phyloP scores from a whole-genome alignment of 805 yeast species.

The Zygosaccharomyces rouxii region DNA sequence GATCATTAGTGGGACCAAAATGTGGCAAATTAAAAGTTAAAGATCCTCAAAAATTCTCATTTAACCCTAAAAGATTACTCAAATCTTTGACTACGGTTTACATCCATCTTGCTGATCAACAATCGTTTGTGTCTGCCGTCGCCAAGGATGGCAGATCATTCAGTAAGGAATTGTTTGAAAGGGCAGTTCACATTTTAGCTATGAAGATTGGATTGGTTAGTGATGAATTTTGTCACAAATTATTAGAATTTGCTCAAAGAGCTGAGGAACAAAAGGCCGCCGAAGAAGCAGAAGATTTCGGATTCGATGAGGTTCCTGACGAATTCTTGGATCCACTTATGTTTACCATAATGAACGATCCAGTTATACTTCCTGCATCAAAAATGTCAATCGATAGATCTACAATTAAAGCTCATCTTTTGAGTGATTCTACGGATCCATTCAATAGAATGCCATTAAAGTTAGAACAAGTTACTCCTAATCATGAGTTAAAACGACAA shows the following conservation, averaged over 20 bases:
- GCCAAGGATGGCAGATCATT: conserved; percentile 93
- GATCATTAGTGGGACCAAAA: conserved; percentile 92
- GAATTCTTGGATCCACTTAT: conserved; percentile 95
- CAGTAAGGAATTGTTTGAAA: conserved; percentile 55
- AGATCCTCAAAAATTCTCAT: conserved; percentile 75
- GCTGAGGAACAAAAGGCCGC: conserved; percentile 57
- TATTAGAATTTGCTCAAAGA: conserved; percentile 54
- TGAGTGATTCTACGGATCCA: conserved; percentile 96
- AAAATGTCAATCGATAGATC: conserved; percentile 81
- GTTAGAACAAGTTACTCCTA: conserved; percentile 81
- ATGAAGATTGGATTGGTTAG: conserved; percentile 51
- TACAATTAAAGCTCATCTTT: conserved; percentile 86
- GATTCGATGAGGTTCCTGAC: conserved; percentile 91
- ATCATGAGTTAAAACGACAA: conserved; percentile 58
- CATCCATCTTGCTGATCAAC: conserved; percentile 61
- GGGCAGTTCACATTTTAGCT: conserved; percentile 65
- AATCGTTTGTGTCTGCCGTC: conserved; percentile 69
- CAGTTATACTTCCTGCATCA: conserved; percentile 89
- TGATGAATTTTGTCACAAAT: conserved; percentile 46
- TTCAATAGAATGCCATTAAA: conserved; percentile 90
- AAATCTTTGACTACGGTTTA: conserved; percentile 69
- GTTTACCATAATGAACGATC: conserved; percentile 94
- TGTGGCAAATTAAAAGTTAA: conserved; percentile 83
- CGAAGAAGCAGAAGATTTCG: conserved; percentile 80
- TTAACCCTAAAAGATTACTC: conserved; percentile 72